Evolutionary conservation across 2,329 filamentous ascomycete genomes (phyloP).

Genomic region (Trichoderma endophyticum): DNA sequence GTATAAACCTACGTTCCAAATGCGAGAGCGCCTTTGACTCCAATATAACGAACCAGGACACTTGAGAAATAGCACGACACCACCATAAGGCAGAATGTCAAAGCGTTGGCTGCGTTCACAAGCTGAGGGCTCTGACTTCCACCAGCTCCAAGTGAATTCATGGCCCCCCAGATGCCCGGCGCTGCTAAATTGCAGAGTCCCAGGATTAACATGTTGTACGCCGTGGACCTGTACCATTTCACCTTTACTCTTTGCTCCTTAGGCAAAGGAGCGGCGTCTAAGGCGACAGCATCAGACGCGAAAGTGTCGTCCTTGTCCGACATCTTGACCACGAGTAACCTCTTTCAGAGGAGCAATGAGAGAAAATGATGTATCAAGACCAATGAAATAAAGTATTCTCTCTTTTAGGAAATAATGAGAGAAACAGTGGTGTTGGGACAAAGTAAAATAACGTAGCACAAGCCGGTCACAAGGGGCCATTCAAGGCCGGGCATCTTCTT

Average conservation of each 20-base stretch:
- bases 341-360: background rate
- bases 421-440: background rate
- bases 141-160: slow-evolving; percentile 71
- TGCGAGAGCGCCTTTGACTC: slow-evolving; percentile 68
- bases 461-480: background rate
- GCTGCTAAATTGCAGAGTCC: slow-evolving; percentile 69
- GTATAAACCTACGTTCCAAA: slow-evolving; percentile 56
- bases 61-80: slow-evolving; percentile 65
- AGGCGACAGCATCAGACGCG: background rate
- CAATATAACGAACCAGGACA: slow-evolving; percentile 62
- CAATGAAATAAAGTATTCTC: background rate
- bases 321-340: background rate
- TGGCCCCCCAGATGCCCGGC: slow-evolving; percentile 69
- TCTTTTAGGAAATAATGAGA: background rate
- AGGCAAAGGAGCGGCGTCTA: slow-evolving; percentile 16
- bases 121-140: slow-evolving; percentile 62
- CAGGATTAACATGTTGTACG: slow-evolving; percentile 69
- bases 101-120: slow-evolving; percentile 67
- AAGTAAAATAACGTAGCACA: background rate
- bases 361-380: background rate
- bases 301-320: slow-evolving; percentile 6
- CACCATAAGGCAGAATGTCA: slow-evolving; percentile 72
- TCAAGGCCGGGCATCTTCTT: background rate
- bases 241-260: slow-evolving; percentile 39
- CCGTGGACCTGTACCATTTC: slow-evolving; percentile 68